Percentiles rank a stretch among this genome's conserved stretches.
These are phyloP conservation scores for Chlorella vulgaris DNA, from an alignment of 139 green algal species.

Conservation along the genomic window DNA sequence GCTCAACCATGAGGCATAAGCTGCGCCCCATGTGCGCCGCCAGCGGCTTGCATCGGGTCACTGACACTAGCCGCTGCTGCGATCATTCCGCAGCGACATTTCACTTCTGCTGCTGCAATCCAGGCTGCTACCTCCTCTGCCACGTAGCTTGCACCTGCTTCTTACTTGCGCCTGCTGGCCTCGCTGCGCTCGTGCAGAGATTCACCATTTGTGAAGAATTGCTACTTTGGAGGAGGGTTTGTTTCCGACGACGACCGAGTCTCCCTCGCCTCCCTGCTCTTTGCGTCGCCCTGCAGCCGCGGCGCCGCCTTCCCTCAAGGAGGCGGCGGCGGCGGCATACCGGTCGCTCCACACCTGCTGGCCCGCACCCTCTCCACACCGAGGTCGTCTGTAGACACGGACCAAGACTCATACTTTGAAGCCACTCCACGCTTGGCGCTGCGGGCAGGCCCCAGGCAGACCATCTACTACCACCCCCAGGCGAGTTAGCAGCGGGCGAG, in stretches of 20 bases:
- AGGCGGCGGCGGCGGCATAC: neutral
- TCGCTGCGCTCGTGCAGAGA: neutral
- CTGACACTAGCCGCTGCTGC: too few species aligned
- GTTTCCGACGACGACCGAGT: slow-evolving; percentile 39
- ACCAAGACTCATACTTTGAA: slow-evolving; percentile 58
- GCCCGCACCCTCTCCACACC: slow-evolving; percentile 1
- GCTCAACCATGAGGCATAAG: slow-evolving; percentile 9
- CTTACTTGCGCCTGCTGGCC: neutral
- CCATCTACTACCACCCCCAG: slow-evolving; percentile 85
- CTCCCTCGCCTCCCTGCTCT: slow-evolving; percentile 35
- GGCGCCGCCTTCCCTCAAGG: neutral
- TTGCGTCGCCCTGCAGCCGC: slow-evolving; percentile 18
- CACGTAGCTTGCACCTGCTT: neutral
- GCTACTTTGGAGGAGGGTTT: slow-evolving; percentile 61
- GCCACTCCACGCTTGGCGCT: slow-evolving; percentile 47
- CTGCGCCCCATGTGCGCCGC: slow-evolving; percentile 6
- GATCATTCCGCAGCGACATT: neutral
- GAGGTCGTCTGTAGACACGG: slow-evolving; percentile 12
- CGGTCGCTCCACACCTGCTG: neutral
- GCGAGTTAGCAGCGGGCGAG: too few species aligned
- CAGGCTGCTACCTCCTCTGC: neutral
- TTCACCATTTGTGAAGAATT: slow-evolving; percentile 12
- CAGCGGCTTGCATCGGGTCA: too few species aligned
- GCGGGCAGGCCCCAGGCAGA: slow-evolving; percentile 34
- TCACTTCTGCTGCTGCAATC: neutral